Base-by-base conservation (phyloP, 148 eudicot species). In the Drosera capensis region DNA sequence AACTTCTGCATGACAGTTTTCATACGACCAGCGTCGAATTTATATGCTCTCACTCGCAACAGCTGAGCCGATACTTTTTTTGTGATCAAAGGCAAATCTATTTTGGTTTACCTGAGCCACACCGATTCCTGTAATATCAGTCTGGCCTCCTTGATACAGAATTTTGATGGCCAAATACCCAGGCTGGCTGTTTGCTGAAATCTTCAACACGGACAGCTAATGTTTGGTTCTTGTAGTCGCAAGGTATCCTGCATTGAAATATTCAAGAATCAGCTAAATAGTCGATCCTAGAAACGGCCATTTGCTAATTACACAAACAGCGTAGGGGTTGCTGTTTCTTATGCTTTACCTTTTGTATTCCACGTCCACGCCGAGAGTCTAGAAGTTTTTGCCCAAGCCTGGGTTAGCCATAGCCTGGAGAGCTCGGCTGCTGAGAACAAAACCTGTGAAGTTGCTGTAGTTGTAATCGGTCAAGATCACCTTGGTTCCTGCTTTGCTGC, bases 141-240 rank as follows among this genome's bases (percentile, higher is more conserved):
- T 20, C 49, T 82, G 94, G 11, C 94, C 94, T 18, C 87, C 94
- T 66, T 83, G 87, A 60, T 75, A 75, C 20, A 83, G 57, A 55
- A 83, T 22, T 52, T 71, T 71, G 20, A 83, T 73, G 4, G 83
- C 78, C 23, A 83, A 48, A 56, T 79, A 70, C 37, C 71, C 26
- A 5, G 87, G 79, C 42, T 23, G n/a, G n/a, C n/a, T 23, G 72
- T 82, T 83, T 0, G 7, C 31, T 28, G 31, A n/a, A n/a, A n/a
- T n/a, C n/a, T 11, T 28, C 31, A 71, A 80, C 79, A n/a, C 73
- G 67, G 14, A 83, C 39, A 1, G 68, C 62, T 59, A 83, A 46
- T 45, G 75, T 83, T 64, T 64, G 64, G 28, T 67, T 69, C 57
- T 70, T 65, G 65, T 68, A 79, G 3, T 56, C 71, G 42, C 94